phyloP scores from a whole-genome alignment of 1,139 yeast genomes.

The Arxiozyma slooffiae region DNA sequence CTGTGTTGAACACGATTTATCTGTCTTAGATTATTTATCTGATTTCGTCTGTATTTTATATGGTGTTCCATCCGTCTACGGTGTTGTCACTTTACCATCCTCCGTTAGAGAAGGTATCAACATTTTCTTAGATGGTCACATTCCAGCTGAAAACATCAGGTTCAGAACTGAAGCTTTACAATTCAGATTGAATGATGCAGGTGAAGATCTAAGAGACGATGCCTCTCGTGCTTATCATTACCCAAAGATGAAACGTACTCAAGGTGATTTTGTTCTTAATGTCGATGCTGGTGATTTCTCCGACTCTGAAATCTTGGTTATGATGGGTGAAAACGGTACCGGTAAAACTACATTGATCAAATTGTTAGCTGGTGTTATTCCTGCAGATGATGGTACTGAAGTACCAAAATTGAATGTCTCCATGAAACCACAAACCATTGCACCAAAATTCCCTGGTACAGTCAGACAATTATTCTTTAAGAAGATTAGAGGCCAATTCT shows the following conservation, averaged over 20 bases:
- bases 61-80: constrained; percentile 97
- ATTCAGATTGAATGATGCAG: constrained; percentile 88
- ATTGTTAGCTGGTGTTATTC: constrained; percentile 81
- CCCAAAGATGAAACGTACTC: constrained; percentile 78
- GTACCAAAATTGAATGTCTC: constrained; percentile 86
- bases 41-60: constrained; percentile 93
- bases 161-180: constrained; percentile 93
- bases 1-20: constrained; percentile 96
- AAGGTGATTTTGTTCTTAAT: constrained; percentile 84
- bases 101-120: constrained; percentile 98
- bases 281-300: constrained; percentile 85
- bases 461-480: constrained; percentile 95
- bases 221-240: constrained; percentile 69
- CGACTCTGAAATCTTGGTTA: constrained; percentile 91
- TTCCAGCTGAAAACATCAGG: constrained; percentile 92
- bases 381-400: constrained; percentile 70
- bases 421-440: constrained; percentile 98
- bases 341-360: constrained; percentile 97
- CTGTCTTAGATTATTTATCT: constrained; percentile 90
- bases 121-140: constrained; percentile 94
- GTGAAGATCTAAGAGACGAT: constrained; percentile 67
- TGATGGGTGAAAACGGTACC: constrained; percentile 99
- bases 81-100: constrained; percentile 92
- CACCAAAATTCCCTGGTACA: constrained; percentile 96
- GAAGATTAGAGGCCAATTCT: constrained; percentile 87